These are phyloP conservation scores for Choiromyces venosus DNA, from an alignment of 495 filamentous ascomycete species.

Conservation along the genomic window DNA sequence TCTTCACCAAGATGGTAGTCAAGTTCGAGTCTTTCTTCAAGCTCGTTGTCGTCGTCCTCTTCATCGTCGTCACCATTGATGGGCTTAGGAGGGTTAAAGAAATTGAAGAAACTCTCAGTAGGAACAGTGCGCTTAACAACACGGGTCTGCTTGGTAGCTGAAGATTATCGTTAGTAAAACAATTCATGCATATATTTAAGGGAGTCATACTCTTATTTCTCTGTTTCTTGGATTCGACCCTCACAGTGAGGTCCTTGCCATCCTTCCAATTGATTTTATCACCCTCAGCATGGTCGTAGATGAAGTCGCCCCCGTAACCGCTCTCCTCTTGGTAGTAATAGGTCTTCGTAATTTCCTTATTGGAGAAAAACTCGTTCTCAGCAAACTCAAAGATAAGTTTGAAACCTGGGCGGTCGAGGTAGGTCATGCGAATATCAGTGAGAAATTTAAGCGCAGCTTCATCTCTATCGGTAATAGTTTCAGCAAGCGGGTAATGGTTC, in stretches of 20 bases:
- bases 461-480: slow-evolving; percentile 96
- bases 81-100: slow-evolving; percentile 92
- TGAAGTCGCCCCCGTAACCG: slow-evolving; percentile 97
- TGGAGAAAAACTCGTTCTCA: slow-evolving; percentile 91
- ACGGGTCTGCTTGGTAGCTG: slow-evolving; percentile 97
- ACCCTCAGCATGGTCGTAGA: slow-evolving; percentile 98
- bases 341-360: slow-evolving; percentile 95
- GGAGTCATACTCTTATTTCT: slow-evolving; percentile 86
- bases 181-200: background rate
- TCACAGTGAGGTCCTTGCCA: slow-evolving; percentile 85
- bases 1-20: slow-evolving; percentile 99
- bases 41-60: slow-evolving; percentile 77
- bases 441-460: slow-evolving; percentile 86
- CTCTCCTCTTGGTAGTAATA: slow-evolving; percentile 99
- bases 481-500: slow-evolving; percentile 90
- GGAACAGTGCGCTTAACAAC: slow-evolving; percentile 98
- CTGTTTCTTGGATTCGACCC: slow-evolving; percentile 97
- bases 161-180: background rate
- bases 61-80: slow-evolving; percentile 67
- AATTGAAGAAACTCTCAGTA: slow-evolving; percentile 99
- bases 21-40: slow-evolving; percentile 95
- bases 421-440: slow-evolving; percentile 97
- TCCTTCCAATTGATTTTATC: slow-evolving; percentile 97
- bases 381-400: slow-evolving; percentile 94
- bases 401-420: slow-evolving; percentile 96